Conservation (phyloP, 2,329 filamentous ascomycete genomes). For the Domatiomyces globalis region DNA sequence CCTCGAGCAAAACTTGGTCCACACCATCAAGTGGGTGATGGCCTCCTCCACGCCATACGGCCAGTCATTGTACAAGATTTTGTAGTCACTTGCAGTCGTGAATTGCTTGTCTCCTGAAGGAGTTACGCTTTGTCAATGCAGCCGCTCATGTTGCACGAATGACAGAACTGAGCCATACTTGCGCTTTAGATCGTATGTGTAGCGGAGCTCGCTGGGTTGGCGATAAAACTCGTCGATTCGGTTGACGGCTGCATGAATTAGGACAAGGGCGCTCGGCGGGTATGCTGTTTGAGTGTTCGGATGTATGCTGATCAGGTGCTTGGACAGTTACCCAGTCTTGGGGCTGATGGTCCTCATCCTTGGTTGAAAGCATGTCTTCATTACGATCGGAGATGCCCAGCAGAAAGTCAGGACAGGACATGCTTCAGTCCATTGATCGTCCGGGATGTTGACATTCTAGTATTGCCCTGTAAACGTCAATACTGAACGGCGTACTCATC, state of each 20-base stretch:
- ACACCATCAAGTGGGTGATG: conserved; percentile 77
- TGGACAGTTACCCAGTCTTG: conserved; percentile 58
- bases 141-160: conserved; percentile 56
- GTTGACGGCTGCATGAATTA: conserved; percentile 39
- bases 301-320: conserved; percentile 41
- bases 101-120: conserved; percentile 29
- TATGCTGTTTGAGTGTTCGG: neutral
- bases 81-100: conserved; percentile 35
- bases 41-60: conserved; percentile 69
- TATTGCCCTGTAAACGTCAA: conserved; percentile 37
- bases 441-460: conserved; percentile 71
- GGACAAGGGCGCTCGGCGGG: neutral
- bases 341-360: conserved; percentile 49
- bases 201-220: conserved; percentile 59
- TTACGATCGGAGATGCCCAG: conserved; percentile 52
- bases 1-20: conserved; percentile 76
- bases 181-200: conserved; percentile 47
- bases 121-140: conserved; percentile 49
- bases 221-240: conserved; percentile 64
- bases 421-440: conserved; percentile 43
- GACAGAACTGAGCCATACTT: conserved; percentile 63
- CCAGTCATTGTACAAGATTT: conserved; percentile 81
- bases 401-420: conserved; percentile 66
- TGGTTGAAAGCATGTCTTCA: conserved; percentile 52
- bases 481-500: too few species aligned